Base-by-base conservation (phyloP, 2,329 filamentous ascomycete genomes). In the Fusarium temperatum region DNA sequence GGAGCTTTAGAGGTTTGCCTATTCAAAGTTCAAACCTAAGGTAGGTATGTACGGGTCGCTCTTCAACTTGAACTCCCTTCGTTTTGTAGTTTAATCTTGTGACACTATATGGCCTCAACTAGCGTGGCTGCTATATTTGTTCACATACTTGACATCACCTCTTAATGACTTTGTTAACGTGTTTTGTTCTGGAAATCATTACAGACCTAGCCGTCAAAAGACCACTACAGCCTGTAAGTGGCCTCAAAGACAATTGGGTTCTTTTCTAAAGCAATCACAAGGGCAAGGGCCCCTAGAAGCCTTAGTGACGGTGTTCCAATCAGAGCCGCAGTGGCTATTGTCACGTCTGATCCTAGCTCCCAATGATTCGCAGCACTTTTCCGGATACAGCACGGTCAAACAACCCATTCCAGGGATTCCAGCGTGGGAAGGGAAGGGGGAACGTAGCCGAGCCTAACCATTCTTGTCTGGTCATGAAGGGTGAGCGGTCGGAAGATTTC, bases 311-410 rank as follows among this genome's bases (percentile, higher is more conserved):
- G 41, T 66, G 61, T 68, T 60, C 75, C 75, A 77, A 77, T 77
- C 68, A 77, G 57, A 63, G 51, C 58, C 44, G 22, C 50, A 44
- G 61, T 48, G 47, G 39, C 63, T 67, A 60, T 59, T 56, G 55
- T 64, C 65, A 66, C 48, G 62, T 38, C 39, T 44, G 54, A 38
- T 61, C 61, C 61, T 58, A 66, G 70, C 51, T 66, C 47, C 53
- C 56, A 68, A 63, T 48, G 58, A 60, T 68, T 58, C 59, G 42
- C 72, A 73, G 65, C 67, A 74, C 44, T 62, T 75, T 74, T 30
- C 74, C 74, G 48, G 48, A 71, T 76, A 39, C 61, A 72, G 70
- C 59, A 59, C 58, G 44, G 63, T 70, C 75, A 75, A 66, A 72
- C 71, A 67, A 50, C 36, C 44, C 60, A 67, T 36, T 64, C 57